Evolutionary conservation across 345 rosid genomes (phyloP).

Genomic region (Euclidium syriacum): DNA sequence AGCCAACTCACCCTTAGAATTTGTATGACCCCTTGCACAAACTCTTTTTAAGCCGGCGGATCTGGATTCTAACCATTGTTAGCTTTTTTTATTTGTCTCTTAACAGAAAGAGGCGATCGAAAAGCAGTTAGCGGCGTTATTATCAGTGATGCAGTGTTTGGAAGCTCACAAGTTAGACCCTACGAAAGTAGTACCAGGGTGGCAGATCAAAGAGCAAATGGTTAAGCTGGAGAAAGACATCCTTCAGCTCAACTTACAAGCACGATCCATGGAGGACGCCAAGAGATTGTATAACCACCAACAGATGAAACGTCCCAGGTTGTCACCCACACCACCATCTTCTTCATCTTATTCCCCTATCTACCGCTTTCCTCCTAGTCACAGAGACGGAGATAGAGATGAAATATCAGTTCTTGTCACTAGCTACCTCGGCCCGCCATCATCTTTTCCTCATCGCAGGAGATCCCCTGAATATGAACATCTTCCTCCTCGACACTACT

Average conservation of each 20-base stretch:
- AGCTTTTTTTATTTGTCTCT: neutral
- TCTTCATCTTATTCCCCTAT: slow-evolving; percentile 32
- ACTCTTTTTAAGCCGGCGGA: neutral
- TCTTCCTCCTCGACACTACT: slow-evolving; percentile 7
- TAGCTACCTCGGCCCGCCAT: slow-evolving; percentile 36
- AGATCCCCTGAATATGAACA: slow-evolving; percentile 38
- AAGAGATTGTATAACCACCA: slow-evolving; percentile 35
- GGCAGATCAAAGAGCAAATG: slow-evolving; percentile 49
- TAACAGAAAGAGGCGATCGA: slow-evolving; percentile 49
- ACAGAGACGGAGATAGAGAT: slow-evolving; percentile 26
- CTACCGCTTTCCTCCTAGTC: slow-evolving; percentile 30
- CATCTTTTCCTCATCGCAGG: slow-evolving; percentile 35
- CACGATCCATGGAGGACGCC: slow-evolving; percentile 31
- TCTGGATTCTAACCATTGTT: slow-evolving; percentile 12
- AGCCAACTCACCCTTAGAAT: slow-evolving; percentile 29
- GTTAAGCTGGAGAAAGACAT: slow-evolving; percentile 46
- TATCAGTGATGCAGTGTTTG: slow-evolving; percentile 48
- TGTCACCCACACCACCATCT: slow-evolving; percentile 23
- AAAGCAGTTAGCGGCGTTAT: slow-evolving; percentile 43
- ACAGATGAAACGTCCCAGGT: slow-evolving; percentile 45
- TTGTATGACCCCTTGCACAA: slow-evolving; percentile 31
- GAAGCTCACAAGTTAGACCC: slow-evolving; percentile 52
- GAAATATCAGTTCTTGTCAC: slow-evolving; percentile 41
- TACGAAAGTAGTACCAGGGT: slow-evolving; percentile 42
- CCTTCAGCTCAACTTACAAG: slow-evolving; percentile 37